Evolutionary conservation across 2,329 filamentous ascomycete genomes (phyloP), one percentile per base, ranked within the genome.

Genomic region (Microdochium paspali): DNA sequence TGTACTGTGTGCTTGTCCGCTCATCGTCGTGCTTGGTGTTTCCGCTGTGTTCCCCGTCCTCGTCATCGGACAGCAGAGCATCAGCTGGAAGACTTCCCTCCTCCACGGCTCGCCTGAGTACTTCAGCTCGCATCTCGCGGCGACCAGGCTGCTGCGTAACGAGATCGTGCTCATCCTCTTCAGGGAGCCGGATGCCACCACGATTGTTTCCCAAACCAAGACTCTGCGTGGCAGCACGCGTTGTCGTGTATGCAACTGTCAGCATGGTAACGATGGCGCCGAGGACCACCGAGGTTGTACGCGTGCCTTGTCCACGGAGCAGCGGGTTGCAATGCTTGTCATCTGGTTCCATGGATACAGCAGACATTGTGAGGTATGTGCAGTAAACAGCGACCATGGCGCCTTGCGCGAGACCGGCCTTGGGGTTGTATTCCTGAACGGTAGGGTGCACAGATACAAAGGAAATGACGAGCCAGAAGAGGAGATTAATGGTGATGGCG

Each of bases 311-410:
- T 7, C 90, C 90, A 46, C 80, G 82, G 51, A 96, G 76, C 26
- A 98, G 76, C 9, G 93, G 93, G 67, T 98, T 98, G 79, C 93
- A 98, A 54, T 87, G 79, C 57, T 87, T 85, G 71, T 96, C 71
- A 65, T 97, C 91, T 1, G 93, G 93, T 60, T 98, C 91, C 93
- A 98, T 97, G 47, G 90, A 95, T 1, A 98, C 93, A 24, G 93
- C 93, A 2, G 90, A 96, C 82, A 98, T 89, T 55, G 93, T 98
- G 47, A 98, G 80, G 63, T 98, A 98, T 40, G 93, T 97, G 79
- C 93, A 98, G 74, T 98, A 98, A 49, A 95, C 80, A 18, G 90
- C 89, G 42, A 98, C 93, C 80, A 97, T 96, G 52, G 93, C 91
- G 39, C 90, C 90, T 64, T 98, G 93, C n/a, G 93, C 93, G 50